phyloP scores from a whole-genome alignment of 345 rosid genomes.

The Syzygium jambos region DNA sequence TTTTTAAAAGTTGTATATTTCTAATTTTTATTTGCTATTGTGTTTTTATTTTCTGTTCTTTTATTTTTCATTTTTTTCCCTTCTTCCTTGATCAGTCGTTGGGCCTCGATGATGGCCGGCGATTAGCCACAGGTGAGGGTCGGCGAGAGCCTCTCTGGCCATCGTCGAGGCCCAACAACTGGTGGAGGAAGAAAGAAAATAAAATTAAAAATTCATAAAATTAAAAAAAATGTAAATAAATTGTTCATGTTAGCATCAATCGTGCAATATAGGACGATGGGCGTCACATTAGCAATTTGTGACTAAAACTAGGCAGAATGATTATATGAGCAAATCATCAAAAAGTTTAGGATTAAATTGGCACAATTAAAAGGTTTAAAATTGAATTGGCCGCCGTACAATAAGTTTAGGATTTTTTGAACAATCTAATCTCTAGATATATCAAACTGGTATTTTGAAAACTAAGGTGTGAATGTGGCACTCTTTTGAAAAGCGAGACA shows the following conservation, averaged over 20 bases:
- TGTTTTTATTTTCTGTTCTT: no score
- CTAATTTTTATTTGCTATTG: no score
- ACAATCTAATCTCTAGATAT: neutral
- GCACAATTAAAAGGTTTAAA: neutral
- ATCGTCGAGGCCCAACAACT: neutral
- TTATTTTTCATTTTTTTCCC: no score
- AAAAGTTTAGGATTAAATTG: rapidly evolving
- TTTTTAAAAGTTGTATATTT: no score
- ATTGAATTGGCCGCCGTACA: no score
- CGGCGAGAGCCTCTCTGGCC: no score
- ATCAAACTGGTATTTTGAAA: neutral
- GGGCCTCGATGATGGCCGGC: rapidly evolving
- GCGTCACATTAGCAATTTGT: neutral
- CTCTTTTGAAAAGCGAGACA: neutral
- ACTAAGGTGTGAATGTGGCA: neutral
- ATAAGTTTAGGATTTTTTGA: no score
- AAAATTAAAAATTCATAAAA: neutral
- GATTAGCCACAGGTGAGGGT: neutral
- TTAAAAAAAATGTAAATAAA: neutral
- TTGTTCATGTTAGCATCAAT: rapidly evolving
- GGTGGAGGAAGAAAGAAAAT: neutral
- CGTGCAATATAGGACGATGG: neutral
- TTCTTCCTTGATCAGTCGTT: neutral
- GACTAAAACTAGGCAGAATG: neutral
- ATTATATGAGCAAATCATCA: neutral